These are phyloP conservation scores for Verticillium isaacii DNA, from an alignment of 2,329 filamentous ascomycete species.

Conservation along the genomic window DNA sequence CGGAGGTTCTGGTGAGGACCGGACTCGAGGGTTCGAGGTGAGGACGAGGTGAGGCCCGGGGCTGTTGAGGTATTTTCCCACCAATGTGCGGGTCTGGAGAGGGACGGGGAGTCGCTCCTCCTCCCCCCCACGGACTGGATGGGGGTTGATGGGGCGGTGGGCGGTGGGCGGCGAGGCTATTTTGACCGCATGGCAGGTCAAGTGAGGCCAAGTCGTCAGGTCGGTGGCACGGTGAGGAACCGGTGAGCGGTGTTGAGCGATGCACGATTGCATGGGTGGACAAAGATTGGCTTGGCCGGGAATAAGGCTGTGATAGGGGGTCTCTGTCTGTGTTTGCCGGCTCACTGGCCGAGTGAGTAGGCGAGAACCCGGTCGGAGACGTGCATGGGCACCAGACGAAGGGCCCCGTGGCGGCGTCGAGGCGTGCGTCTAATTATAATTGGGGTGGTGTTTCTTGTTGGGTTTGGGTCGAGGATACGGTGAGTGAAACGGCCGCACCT, in stretches of 20 bases:
- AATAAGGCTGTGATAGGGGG: neutral
- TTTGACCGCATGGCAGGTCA: neutral
- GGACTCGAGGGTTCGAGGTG: neutral
- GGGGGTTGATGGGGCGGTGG: neutral
- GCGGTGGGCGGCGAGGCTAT: neutral
- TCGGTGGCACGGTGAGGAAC: neutral
- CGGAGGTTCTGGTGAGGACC: neutral
- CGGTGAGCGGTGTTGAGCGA: neutral
- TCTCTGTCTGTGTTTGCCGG: neutral
- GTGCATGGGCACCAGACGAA: neutral
- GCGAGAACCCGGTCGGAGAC: neutral
- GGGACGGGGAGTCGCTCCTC: neutral
- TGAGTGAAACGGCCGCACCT: neutral
- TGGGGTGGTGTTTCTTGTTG: neutral
- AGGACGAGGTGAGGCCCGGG: neutral
- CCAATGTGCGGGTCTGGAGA: neutral
- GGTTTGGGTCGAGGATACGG: neutral
- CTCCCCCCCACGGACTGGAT: neutral
- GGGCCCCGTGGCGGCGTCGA: neutral
- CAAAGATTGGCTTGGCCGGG: neutral
- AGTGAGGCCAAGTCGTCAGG: neutral
- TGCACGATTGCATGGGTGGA: neutral
- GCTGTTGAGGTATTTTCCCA: neutral
- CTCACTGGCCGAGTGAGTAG: neutral
- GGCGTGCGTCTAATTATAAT: neutral